Evolutionary conservation across 257 asterid genomes (phyloP).

Genomic region (Sherardia arvensis): DNA sequence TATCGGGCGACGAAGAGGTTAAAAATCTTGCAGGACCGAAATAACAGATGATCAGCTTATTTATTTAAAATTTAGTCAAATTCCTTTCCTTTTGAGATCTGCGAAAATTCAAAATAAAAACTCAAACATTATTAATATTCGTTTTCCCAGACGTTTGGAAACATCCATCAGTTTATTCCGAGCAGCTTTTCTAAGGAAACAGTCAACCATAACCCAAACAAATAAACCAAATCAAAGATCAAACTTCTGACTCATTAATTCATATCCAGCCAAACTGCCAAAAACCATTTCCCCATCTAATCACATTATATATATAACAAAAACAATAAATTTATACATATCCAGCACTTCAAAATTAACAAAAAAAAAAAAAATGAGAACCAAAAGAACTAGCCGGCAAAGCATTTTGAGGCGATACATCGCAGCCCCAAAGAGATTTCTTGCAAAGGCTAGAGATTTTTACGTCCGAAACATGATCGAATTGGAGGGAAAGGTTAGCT

Average conservation of each 20-base stretch:
- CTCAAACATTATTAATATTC: no score
- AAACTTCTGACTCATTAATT: neutral
- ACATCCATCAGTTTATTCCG: no score
- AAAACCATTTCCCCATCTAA: neutral
- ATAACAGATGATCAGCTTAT: no score
- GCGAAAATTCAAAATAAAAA: no score
- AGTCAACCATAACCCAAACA: no score
- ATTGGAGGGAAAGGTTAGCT: slow-evolving; percentile 24
- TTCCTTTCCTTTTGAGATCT: no score
- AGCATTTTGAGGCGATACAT: slow-evolving; percentile 22
- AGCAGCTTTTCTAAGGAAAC: neutral
- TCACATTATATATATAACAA: neutral
- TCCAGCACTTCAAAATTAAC: neutral
- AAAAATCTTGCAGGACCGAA: no score
- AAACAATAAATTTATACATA: neutral
- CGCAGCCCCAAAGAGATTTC: slow-evolving; percentile 25
- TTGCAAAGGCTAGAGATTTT: slow-evolving; percentile 33
- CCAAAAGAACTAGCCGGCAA: slow-evolving; percentile 11
- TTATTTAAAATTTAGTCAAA: no score
- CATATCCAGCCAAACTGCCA: neutral
- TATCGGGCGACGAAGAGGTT: no score
- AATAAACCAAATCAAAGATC: neutral
- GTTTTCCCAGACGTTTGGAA: no score
- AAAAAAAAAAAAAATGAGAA: neutral
- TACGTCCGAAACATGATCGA: slow-evolving; percentile 30